Percentiles rank a stretch among this genome's conserved stretches.
These are phyloP conservation scores for Polyporus tsugae DNA, from an alignment of 1,284 basidiomycete genomes.

Conservation along the genomic window DNA sequence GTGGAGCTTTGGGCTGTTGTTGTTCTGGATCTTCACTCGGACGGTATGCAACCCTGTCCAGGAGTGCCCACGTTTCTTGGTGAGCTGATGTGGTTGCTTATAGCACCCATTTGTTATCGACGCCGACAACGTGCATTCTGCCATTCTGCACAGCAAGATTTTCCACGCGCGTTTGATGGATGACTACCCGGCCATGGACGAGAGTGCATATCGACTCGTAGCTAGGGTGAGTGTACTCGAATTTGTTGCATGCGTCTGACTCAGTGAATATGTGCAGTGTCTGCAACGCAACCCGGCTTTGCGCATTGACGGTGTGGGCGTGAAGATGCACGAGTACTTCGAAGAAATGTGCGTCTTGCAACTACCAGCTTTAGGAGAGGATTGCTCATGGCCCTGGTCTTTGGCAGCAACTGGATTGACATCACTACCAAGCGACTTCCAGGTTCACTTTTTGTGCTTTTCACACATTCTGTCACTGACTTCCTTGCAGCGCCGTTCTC, in stretches of 20 bases:
- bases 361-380: neutral
- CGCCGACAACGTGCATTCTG: constrained; percentile 29
- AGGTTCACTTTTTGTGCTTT: constrained; percentile 25
- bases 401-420: constrained; percentile 51
- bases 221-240: constrained; percentile 43
- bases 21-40: constrained; percentile 75
- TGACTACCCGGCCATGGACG: constrained; percentile 39
- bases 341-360: constrained; percentile 48
- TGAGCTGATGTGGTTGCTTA: neutral
- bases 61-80: neutral
- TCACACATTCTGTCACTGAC: constrained; percentile 1
- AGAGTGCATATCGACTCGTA: constrained; percentile 49
- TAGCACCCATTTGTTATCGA: constrained; percentile 49
- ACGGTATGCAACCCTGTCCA: constrained; percentile 44
- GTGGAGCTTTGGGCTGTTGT: constrained; percentile 82
- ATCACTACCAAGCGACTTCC: constrained; percentile 27
- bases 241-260: neutral
- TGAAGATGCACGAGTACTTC: constrained; percentile 58
- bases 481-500: constrained; percentile 13
- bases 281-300: constrained; percentile 62
- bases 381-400: constrained; percentile 2
- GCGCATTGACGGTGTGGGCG: constrained; percentile 48
- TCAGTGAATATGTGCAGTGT: constrained; percentile 46
- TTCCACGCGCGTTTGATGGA: constrained; percentile 34
- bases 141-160: constrained; percentile 37